phyloP scores from a whole-genome alignment of 495 filamentous ascomycete species.

The Neurospora terricola region DNA sequence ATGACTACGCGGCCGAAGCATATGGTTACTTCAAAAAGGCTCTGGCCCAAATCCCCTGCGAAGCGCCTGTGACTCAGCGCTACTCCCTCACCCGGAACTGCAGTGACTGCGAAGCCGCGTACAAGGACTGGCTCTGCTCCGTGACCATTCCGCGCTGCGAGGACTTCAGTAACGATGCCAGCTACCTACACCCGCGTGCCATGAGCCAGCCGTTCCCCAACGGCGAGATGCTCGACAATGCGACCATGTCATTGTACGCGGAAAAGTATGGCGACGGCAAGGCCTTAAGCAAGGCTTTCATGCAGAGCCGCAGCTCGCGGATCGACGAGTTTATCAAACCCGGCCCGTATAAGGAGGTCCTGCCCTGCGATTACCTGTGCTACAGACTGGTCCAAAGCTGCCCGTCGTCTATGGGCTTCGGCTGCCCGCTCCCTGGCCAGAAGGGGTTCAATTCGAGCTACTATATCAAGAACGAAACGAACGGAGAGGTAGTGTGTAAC shows the following conservation, averaged over 20 bases:
- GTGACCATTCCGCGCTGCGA: slow-evolving; percentile 87
- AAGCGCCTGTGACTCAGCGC: slow-evolving; percentile 50
- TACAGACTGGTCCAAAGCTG: slow-evolving; percentile 75
- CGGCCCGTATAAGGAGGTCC: slow-evolving; percentile 86
- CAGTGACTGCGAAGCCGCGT: slow-evolving; percentile 63
- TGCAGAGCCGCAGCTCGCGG: slow-evolving; percentile 50
- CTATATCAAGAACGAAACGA: slow-evolving; percentile 29
- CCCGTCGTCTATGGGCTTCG: slow-evolving; percentile 67
- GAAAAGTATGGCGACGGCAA: slow-evolving; percentile 7
- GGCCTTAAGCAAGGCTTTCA: slow-evolving; percentile 21
- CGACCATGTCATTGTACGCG: slow-evolving; percentile 17
- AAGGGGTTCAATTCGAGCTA: slow-evolving; percentile 57
- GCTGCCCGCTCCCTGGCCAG: slow-evolving; percentile 52
- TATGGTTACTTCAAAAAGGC: slow-evolving; percentile 73
- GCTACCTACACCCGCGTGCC: slow-evolving; percentile 58
- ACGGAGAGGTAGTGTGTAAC: slow-evolving; percentile 31
- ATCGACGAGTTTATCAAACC: slow-evolving; percentile 67
- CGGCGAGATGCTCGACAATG: slow-evolving; percentile 45
- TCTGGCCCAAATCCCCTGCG: slow-evolving; percentile 75
- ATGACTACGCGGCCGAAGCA: slow-evolving; percentile 46
- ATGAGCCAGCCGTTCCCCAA: slow-evolving; percentile 59
- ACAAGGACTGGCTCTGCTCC: slow-evolving; percentile 90
- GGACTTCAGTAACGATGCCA: slow-evolving; percentile 53
- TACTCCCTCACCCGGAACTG: slow-evolving; percentile 78
- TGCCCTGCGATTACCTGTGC: slow-evolving; percentile 80